Base-by-base conservation (phyloP, 2,329 filamentous ascomycete genomes). In the Aspergillus sclerotialis region DNA sequence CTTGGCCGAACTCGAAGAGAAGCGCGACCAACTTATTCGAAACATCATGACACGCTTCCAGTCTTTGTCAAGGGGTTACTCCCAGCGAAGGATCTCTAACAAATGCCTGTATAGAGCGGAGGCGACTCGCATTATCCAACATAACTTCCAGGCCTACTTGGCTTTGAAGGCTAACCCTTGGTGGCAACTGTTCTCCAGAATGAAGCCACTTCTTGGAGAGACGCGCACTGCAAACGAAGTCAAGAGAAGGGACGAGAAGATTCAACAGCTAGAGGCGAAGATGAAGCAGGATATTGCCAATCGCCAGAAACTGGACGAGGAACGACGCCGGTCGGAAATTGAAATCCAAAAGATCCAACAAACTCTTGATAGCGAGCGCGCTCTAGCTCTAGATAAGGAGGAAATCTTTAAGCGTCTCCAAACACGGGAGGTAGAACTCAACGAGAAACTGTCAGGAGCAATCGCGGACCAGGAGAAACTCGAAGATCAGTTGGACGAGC, bases 381-480 rank as follows among this genome's bases (percentile, higher is more conserved):
- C 90, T n/a, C 72, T 98, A 27, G 92, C 92, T 1, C 69, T 98
- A 4, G 92, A 99, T 63, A 98, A 98, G 58, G 93, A 99, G 56
- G 92, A 98, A 53, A 98, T 99, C 40, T 98, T 96, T 70, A 93
- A 90, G 56, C 79, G 93, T n/a, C 71, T 98, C 14, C 92, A 95
- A 55, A 69, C 82, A 34, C 83, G 92, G n/a, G 92, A 98, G 62
- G 75, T 80, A 8, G 90, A 98, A 56, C 74, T 99, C 4, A 85
- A 82, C 33, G 93, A 98, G 53, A 95, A 96, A 65, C 75, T 99
- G 17, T 77, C 87, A 24, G 90, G 85, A 25, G 90, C 90, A 18
- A 78, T 96, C 39, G 84, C 94, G 14, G 93, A 99, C 49, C 90
- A 96, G 57, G 90, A 96, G 55, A 81, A 82, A 35, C 74, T 98